Evolutionary conservation across 176 grass and related monocot species (phyloP).

Genomic region (Rhynchospora breviuscula): DNA sequence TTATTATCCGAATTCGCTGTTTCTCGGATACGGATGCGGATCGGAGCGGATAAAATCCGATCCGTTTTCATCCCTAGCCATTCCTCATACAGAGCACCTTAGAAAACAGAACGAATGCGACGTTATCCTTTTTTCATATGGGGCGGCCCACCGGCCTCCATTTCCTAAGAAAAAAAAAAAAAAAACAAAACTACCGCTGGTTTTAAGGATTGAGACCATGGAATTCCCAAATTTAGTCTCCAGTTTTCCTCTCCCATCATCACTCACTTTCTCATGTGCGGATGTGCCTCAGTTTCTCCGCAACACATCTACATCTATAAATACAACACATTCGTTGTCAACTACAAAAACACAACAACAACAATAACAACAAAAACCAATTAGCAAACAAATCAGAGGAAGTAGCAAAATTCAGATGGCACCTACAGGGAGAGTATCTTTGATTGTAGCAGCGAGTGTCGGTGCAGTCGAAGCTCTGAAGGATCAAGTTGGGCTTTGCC

Average conservation of each 20-base stretch:
- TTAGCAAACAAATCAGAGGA: background rate
- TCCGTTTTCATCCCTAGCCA: too few relatives aligned
- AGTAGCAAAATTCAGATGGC: slow-evolving; percentile 18
- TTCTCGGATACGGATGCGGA: too few relatives aligned
- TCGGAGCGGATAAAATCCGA: too few relatives aligned
- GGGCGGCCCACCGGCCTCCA: too few relatives aligned
- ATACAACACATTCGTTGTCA: background rate
- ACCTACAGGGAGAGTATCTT: slow-evolving; percentile 31
- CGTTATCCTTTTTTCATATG: too few relatives aligned
- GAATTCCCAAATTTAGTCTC: background rate
- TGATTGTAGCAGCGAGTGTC: slow-evolving; percentile 47
- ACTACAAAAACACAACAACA: background rate
- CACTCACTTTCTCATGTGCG: too few relatives aligned
- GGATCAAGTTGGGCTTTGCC: slow-evolving; percentile 41
- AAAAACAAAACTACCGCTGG: background rate
- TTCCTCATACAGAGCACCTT: too few relatives aligned
- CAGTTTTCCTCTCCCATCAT: background rate
- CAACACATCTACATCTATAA: background rate
- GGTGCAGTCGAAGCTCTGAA: slow-evolving; percentile 56
- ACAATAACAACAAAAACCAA: background rate
- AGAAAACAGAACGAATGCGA: too few relatives aligned
- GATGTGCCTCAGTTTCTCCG: background rate
- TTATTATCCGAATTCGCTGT: too few relatives aligned
- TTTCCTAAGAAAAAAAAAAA: too few relatives aligned
- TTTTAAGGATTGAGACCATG: background rate